These are phyloP conservation scores for Mycena haematopus DNA, from an alignment of 768 basidiomycete species.

Conservation along the genomic window DNA sequence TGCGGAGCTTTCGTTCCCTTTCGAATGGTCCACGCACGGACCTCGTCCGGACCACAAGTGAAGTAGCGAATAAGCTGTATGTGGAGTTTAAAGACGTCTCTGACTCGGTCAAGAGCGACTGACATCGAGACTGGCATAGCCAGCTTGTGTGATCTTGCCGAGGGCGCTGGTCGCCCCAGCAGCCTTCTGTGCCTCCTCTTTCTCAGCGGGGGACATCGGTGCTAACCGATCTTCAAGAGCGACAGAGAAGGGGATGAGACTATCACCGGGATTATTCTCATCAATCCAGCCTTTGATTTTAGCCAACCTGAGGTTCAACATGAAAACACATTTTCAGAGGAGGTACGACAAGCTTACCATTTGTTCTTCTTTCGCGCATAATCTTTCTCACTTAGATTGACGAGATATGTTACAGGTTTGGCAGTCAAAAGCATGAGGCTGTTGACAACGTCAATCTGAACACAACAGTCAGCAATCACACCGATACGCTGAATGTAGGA, in stretches of 20 bases:
- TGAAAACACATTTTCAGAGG: neutral
- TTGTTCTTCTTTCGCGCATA: slow-evolving; percentile 99
- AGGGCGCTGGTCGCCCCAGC: slow-evolving; percentile 78
- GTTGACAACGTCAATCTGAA: slow-evolving; percentile 90
- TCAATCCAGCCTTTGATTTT: slow-evolving; percentile 99
- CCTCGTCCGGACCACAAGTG: slow-evolving; percentile 96
- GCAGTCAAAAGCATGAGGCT: slow-evolving; percentile 90
- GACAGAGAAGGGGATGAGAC: slow-evolving; percentile 96
- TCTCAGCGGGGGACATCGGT: slow-evolving; percentile 66
- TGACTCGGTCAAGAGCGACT: slow-evolving; percentile 33
- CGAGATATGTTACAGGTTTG: slow-evolving; percentile 96
- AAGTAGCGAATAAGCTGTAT: slow-evolving; percentile 90
- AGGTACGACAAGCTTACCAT: slow-evolving; percentile 59
- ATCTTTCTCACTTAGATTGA: slow-evolving; percentile 95
- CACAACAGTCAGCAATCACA: slow-evolving; percentile 2
- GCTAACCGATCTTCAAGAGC: slow-evolving; percentile 91
- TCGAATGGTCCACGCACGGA: slow-evolving; percentile 97
- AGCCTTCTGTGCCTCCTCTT: slow-evolving; percentile 78
- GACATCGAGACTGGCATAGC: slow-evolving; percentile 87
- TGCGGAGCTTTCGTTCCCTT: slow-evolving; percentile 94
- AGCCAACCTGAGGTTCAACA: slow-evolving; percentile 63
- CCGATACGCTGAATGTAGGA: neutral
- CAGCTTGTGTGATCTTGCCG: slow-evolving; percentile 94
- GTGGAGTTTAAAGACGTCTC: neutral
- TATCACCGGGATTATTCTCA: slow-evolving; percentile 93